A percentile compares a stretch with the other conserved stretches of the same genome.
Evolutionary conservation across 176 grass and related monocot genomes (phyloP).

Genomic region (Aegilops bicornis): DNA sequence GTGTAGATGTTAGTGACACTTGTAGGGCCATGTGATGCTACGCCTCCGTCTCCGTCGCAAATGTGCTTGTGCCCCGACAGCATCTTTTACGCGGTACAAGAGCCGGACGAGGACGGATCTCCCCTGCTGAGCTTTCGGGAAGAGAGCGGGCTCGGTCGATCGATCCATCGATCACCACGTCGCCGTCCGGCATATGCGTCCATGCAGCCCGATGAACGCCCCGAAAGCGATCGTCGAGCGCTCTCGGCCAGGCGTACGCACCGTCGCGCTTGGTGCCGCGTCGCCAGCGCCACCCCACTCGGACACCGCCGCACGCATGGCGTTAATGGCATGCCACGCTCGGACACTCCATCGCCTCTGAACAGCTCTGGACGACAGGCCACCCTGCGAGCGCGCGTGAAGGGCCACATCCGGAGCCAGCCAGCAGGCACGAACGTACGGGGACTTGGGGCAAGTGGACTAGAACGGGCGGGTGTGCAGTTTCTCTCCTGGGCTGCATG

Average conservation of each 20-base stretch:
- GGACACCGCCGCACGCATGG: neutral
- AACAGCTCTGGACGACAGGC: neutral
- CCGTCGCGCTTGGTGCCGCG: constrained; percentile 40
- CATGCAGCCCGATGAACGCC: constrained; percentile 21
- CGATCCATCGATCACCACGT: neutral
- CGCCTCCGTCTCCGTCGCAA: neutral
- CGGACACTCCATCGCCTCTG: neutral
- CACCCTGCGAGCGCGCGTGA: neutral
- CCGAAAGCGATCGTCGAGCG: constrained; percentile 30
- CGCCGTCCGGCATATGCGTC: constrained; percentile 36
- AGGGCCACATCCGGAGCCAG: neutral
- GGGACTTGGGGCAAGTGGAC: neutral
- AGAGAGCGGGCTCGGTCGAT: neutral
- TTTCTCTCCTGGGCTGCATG: neutral
- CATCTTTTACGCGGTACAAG: neutral
- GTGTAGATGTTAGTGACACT: neutral
- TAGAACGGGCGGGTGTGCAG: neutral
- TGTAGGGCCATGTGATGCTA: neutral
- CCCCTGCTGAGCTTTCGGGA: constrained; percentile 23
- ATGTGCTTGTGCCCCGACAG: constrained; percentile 11
- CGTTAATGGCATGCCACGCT: neutral
- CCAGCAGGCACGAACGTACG: neutral
- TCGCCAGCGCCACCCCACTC: constrained; percentile 17
- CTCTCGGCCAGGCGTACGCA: neutral
- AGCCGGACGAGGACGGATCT: neutral